Evolutionary conservation across 78 protist species (phyloP), one percentile per base, ranked within the genome.

Genomic region (Dictyostelium capitatum): DNA sequence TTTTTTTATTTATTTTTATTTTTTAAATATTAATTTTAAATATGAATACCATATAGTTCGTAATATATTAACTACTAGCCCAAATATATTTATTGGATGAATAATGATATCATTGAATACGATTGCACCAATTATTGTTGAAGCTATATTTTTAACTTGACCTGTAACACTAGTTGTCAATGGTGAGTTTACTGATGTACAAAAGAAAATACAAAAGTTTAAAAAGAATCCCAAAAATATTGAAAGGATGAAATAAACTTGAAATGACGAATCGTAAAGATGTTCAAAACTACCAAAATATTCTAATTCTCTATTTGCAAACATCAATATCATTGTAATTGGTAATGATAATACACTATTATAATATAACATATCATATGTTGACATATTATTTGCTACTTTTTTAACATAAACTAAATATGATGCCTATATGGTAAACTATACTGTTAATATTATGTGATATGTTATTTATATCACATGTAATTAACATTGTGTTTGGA

Each of bases 21-120:
- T 62, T 62, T 62, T 11, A 37, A 62, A 10, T n/a, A 37, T 73
- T 54, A 83, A 25, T 48, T 83, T 83, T 37, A 83, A 73, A 23
- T 56, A 69, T 0, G 93, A 87, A 43, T 87, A 87, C 93, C 93
- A 87, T 19, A 87, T 77, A 65, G 84, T 77, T 46, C 93, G 84
- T 25, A 74, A 3, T n/a, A 87, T 78, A 50, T 87, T 87, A 20
- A 87, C 32, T 6, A 59, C 4, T 20, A 87, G 8, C 47, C 93
- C 93, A 1, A 87, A 37, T 1, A 87, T 77, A 77, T 87, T 87
- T 12, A 48, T 23, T 59, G 93, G 93, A 64, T 77, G 84, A 17
- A 87, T 87, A 0, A 87, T 62, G 12, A 87, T 30, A 32, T 87
- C 93, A 25, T 87, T 75, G 72, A 87, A 87, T 11, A 87, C 37